Evolutionary conservation across 2,329 filamentous ascomycete species (phyloP).

Genomic region (Tolypocladium paradoxum): DNA sequence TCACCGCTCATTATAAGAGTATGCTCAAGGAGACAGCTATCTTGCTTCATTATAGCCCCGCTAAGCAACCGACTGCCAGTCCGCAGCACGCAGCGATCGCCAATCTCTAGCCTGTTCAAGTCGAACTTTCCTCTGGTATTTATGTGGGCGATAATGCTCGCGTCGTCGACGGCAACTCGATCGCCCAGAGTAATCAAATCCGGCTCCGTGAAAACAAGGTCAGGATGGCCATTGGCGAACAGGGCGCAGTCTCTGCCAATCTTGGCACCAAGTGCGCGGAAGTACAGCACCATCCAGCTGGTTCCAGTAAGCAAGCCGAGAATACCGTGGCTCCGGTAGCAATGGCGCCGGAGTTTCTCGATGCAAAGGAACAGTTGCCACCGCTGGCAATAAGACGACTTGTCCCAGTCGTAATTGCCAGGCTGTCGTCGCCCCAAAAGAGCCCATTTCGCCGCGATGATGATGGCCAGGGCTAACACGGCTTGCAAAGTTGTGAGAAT

Average conservation of each 20-base stretch:
- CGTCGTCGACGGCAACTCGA: slow-evolving; percentile 42
- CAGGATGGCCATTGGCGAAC: slow-evolving; percentile 41
- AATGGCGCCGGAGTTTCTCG: slow-evolving; percentile 37
- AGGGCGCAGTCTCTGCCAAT: slow-evolving; percentile 45
- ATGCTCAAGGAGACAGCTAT: slow-evolving; percentile 44
- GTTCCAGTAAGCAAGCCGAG: slow-evolving; percentile 43
- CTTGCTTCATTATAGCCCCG: slow-evolving; percentile 40
- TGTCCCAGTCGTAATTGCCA: slow-evolving; percentile 48
- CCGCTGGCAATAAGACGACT: slow-evolving; percentile 43
- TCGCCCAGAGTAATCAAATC: slow-evolving; percentile 43
- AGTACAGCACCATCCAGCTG: slow-evolving; percentile 40
- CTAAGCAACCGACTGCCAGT: slow-evolving; percentile 40
- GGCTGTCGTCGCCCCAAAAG: slow-evolving; percentile 37
- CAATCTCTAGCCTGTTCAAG: slow-evolving; percentile 38
- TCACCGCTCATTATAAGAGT: slow-evolving; percentile 47
- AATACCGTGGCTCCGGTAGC: slow-evolving; percentile 38
- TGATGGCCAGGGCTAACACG: slow-evolving; percentile 28
- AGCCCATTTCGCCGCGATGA: slow-evolving; percentile 39
- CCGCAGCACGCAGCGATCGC: slow-evolving; percentile 39
- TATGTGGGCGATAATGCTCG: slow-evolving; percentile 44
- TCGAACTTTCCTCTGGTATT: slow-evolving; percentile 47
- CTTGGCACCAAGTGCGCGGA: slow-evolving; percentile 38
- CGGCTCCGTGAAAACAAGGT: slow-evolving; percentile 45
- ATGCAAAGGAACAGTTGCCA: slow-evolving; percentile 45
- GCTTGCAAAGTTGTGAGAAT: slow-evolving; percentile 31